These are phyloP conservation scores for Podila minutissima DNA, from an alignment of 192 early-diverging fungal genomes.

Conservation along the genomic window DNA sequence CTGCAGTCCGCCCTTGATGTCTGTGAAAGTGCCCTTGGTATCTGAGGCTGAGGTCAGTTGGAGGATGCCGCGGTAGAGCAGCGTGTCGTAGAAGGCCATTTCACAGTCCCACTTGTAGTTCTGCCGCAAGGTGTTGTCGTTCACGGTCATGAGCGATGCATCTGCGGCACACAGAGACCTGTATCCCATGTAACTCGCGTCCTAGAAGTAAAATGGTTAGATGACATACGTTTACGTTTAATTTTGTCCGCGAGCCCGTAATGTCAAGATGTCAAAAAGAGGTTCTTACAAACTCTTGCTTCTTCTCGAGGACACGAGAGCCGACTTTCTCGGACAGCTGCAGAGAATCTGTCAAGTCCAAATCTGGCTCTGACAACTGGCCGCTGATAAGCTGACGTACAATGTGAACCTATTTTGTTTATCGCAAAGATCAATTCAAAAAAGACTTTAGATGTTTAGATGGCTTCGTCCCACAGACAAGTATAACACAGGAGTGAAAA, in stretches of 20 bases:
- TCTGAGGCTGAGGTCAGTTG: conserved; percentile 47
- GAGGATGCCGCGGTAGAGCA: conserved; percentile 50
- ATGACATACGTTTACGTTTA: not conserved
- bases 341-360: conserved; percentile 45
- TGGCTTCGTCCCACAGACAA: not conserved
- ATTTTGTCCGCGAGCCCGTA: not conserved
- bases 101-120: conserved; percentile 60
- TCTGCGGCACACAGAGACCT: conserved; percentile 26
- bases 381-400: conserved; percentile 51
- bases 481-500: not conserved
- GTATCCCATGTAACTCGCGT: conserved; percentile 36
- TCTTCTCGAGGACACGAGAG: conserved; percentile 39
- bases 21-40: conserved; percentile 52
- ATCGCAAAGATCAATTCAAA: not conserved
- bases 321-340: conserved; percentile 48
- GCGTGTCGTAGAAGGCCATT: conserved; percentile 50
- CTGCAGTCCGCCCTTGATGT: conserved; percentile 52
- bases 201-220: conserved; percentile 21
- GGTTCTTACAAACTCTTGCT: conserved; percentile 31
- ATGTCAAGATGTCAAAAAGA: not conserved
- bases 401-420: conserved; percentile 35
- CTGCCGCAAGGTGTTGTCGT: conserved; percentile 37
- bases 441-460: not conserved
- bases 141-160: conserved; percentile 18
- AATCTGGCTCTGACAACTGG: conserved; percentile 46